Conservation (phyloP, 108 stramenopile genomes). For the Pseudonitzschia multiseries region DNA sequence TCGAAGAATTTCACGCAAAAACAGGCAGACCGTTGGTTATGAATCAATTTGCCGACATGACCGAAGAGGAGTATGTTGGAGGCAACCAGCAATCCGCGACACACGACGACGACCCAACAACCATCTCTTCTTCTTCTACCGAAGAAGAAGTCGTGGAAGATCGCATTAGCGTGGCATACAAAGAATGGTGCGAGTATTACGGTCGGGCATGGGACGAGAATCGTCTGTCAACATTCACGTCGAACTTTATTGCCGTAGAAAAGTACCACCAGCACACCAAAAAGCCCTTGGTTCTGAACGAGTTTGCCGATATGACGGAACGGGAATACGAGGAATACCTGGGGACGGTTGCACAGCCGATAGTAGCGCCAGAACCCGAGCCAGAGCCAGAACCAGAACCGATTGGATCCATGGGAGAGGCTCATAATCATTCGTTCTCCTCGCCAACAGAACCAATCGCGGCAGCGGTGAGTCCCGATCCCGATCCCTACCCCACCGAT, state of each 20-base stretch:
- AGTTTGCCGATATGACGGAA: slow-evolving; percentile 17
- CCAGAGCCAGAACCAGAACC: too few relatives aligned
- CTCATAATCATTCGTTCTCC: not conserved
- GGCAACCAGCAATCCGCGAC: not conserved
- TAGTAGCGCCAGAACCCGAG: too few relatives aligned
- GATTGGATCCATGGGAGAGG: not conserved
- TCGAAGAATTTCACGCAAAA: not conserved
- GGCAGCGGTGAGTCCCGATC: too few relatives aligned
- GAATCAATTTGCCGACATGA: slow-evolving; percentile 4
- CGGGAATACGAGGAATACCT: not conserved
- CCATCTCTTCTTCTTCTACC: too few relatives aligned
- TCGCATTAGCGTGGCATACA: slow-evolving; percentile 5
- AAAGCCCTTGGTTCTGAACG: not conserved
- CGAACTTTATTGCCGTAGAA: slow-evolving; percentile 15
- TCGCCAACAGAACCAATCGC: too few relatives aligned
- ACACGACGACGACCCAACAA: not conserved
- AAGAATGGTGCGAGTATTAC: slow-evolving; percentile 16
- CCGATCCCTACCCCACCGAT: not conserved
- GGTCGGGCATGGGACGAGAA: not conserved
- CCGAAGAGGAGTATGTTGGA: not conserved
- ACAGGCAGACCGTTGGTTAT: slow-evolving; percentile 4
- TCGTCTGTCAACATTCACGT: not conserved
- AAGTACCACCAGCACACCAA: slow-evolving; percentile 14
- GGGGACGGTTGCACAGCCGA: too few relatives aligned
- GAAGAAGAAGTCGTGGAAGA: not conserved